Evolutionary conservation across 2,329 filamentous ascomycete species (phyloP), one percentile per base, ranked within the genome.

Genomic region (Ceratocystis cubensis): DNA sequence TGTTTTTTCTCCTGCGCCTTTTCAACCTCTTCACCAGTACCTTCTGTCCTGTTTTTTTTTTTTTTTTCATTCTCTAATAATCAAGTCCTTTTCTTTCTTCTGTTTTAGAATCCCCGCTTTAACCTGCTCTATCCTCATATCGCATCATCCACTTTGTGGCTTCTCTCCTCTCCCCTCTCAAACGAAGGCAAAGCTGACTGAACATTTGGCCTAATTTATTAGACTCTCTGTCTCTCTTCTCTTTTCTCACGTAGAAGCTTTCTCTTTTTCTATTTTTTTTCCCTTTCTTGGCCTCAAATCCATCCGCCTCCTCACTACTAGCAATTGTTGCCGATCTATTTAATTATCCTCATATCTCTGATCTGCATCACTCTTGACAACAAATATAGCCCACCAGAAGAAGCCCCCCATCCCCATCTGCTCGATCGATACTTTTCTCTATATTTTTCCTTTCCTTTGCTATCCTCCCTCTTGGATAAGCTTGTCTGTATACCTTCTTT

Each of bases 131-230:
- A 30, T 59, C 56, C 56, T n/a, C 20, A 37, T 37, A 33, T 37
- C 30, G 56, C 56, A 37, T 59, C 33, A 30, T 17, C 28, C 30
- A 41, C 37, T 41, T 41, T 59, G 28, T 56, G 50, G 13, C 25
- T 15, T 22, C 50, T 25, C 50, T 56, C 20, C 22, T 28, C 10
- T 37, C 33, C 15, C 56, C 56, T 28, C 30, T 41, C 37, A 5
- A 41, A 41, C 13, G 37, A 41, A 15, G 37, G 37, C 37, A 41
- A 59, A 37, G 28, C 30, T 59, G 56, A 59, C 37, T 41, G 37
- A 41, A 41, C 56, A 37, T 37, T 33, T 59, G 56, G 56, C 56
- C 56, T 59, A 59, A 59, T 37, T 59, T 28, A 37, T 37, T 53
- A 28, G 25, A 28, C 46, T 22, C 48, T 20, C 7, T 15, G 8